A percentile compares a stretch with the other conserved stretches of the same genome.
Evolutionary conservation across 2,329 filamentous ascomycete genomes (phyloP).

Genomic region (Purpureocillium takamizusanense): DNA sequence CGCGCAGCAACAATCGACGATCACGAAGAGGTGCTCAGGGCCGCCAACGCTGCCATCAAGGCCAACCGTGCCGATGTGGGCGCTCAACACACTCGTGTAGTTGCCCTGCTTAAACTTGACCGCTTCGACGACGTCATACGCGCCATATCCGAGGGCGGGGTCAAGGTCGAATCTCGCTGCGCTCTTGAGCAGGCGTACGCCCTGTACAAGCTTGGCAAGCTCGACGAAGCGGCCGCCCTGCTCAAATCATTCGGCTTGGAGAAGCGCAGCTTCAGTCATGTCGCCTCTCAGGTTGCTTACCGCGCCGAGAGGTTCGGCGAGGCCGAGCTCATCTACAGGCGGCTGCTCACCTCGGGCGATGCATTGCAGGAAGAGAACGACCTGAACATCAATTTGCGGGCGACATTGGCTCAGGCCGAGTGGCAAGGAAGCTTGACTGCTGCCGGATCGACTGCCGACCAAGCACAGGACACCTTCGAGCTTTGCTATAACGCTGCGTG

Average conservation of each 20-base stretch:
- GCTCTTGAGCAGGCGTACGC: slow-evolving; percentile 68
- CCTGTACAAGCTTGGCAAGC: slow-evolving; percentile 69
- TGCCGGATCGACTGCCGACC: slow-evolving; percentile 39
- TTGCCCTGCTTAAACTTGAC: slow-evolving; percentile 74
- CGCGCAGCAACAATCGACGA: slow-evolving; percentile 52
- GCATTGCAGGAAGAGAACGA: slow-evolving; percentile 60
- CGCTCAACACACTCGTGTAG: slow-evolving; percentile 60
- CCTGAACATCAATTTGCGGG: slow-evolving; percentile 66
- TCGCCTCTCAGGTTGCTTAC: slow-evolving; percentile 62
- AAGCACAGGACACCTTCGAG: slow-evolving; percentile 66
- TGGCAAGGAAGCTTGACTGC: slow-evolving; percentile 48
- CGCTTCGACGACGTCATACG: slow-evolving; percentile 70
- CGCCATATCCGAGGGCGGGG: slow-evolving; percentile 54
- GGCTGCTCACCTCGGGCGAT: slow-evolving; percentile 38
- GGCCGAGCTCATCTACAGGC: slow-evolving; percentile 54
- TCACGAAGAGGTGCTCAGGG: slow-evolving; percentile 63
- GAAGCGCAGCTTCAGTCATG: slow-evolving; percentile 35
- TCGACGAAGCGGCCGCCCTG: slow-evolving; percentile 51
- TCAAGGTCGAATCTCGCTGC: slow-evolving; percentile 51
- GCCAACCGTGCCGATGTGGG: slow-evolving; percentile 48
- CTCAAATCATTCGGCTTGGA: slow-evolving; percentile 22
- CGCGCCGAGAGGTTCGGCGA: slow-evolving; percentile 64
- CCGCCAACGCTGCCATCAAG: slow-evolving; percentile 52
- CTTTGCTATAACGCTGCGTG: slow-evolving; percentile 76
- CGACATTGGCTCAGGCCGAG: slow-evolving; percentile 61